Conservation (phyloP, 2,329 filamentous ascomycete species). For the Penicillium sumatraense region DNA sequence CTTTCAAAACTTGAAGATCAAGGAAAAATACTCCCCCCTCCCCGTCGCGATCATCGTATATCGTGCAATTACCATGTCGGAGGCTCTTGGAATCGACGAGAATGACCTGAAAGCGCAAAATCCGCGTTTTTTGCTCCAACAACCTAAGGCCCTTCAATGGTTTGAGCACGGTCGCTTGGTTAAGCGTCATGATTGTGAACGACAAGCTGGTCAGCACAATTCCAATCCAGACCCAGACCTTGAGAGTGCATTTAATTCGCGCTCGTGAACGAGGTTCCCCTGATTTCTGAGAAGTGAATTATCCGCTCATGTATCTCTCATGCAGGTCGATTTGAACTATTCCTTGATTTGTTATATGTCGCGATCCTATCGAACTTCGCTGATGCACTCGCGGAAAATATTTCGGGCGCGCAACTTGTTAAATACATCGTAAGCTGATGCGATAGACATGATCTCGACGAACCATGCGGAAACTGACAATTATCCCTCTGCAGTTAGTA, state of each 20-base stretch:
- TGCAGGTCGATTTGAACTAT: constrained; percentile 53
- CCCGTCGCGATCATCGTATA: neutral
- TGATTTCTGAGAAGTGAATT: no score
- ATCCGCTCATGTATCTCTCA: neutral
- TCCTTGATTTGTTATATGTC: constrained; percentile 56
- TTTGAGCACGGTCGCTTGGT: constrained; percentile 49
- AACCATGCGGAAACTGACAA: neutral
- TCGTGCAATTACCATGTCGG: neutral
- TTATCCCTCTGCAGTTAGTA: constrained; percentile 38
- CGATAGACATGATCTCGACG: neutral
- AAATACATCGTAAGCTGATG: constrained; percentile 47
- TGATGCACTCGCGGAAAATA: constrained; percentile 53
- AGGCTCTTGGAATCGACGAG: constrained; percentile 7
- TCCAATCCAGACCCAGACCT: no score
- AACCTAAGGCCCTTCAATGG: constrained; percentile 50
- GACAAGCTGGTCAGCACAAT: constrained; percentile 40
- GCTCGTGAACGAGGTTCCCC: neutral
- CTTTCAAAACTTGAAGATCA: no score
- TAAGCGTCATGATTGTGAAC: constrained; percentile 50
- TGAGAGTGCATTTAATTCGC: neutral
- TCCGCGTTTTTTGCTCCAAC: constrained; percentile 35
- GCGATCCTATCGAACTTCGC: constrained; percentile 58
- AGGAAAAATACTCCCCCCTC: no score
- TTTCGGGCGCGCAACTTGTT: constrained; percentile 49
- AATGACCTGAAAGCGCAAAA: constrained; percentile 16